A percentile compares a stretch with the other conserved stretches of the same genome.
These are phyloP conservation scores for Mycena venus DNA, from an alignment of 768 basidiomycete genomes.

Conservation along the genomic window DNA sequence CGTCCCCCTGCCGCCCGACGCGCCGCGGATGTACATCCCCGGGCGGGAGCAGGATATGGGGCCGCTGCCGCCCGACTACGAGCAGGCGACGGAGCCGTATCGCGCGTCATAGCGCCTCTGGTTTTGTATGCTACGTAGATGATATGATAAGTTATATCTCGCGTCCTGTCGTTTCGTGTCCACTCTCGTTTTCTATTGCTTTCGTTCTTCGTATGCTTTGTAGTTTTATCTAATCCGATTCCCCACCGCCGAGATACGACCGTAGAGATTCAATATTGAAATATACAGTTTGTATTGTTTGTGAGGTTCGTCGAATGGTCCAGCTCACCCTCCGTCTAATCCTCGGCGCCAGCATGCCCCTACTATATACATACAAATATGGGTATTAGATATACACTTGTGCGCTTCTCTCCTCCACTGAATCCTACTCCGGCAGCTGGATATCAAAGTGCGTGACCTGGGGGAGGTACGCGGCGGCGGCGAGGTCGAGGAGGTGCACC, in stretches of 20 bases:
- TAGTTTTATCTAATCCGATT: too few species aligned
- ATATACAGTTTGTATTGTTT: background rate
- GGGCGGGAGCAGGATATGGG: constrained; percentile 34
- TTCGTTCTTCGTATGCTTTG: background rate
- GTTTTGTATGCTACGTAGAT: too few species aligned
- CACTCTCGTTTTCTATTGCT: too few species aligned
- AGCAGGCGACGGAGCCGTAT: constrained; percentile 31
- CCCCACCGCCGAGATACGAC: too few species aligned
- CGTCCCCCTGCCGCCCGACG: constrained; percentile 14
- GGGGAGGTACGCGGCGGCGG: constrained; percentile 89
- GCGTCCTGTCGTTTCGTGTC: background rate
- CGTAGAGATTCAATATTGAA: too few species aligned
- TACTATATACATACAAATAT: constrained; percentile 1
- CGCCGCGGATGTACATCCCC: constrained; percentile 27
- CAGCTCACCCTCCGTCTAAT: background rate
- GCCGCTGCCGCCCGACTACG: constrained; percentile 29
- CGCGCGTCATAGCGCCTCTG: background rate
- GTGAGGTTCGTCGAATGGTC: background rate
- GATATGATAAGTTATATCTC: too few species aligned
- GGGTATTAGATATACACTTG: background rate
- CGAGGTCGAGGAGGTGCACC: constrained; percentile 87
- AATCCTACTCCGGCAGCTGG: constrained; percentile 47
- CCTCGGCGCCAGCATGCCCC: too few species aligned
- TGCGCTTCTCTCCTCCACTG: background rate
- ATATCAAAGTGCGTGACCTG: constrained; percentile 87